Conservation (phyloP, 805 yeast species). For the Hermanozyma aechmeae region DNA sequence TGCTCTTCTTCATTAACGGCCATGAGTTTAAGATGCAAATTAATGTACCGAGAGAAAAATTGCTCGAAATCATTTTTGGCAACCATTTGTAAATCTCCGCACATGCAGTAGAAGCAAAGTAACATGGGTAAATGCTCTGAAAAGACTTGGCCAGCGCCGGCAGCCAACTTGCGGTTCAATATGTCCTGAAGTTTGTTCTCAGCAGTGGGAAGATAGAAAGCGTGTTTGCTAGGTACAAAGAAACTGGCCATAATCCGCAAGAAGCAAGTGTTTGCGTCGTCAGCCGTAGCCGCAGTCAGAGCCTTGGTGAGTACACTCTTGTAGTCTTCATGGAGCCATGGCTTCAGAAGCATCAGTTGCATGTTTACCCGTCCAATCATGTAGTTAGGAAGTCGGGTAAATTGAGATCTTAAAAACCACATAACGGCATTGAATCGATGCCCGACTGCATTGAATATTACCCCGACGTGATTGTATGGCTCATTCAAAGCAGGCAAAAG, state of each 20-base stretch:
- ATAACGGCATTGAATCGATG: slow-evolving; percentile 40
- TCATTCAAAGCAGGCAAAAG: slow-evolving; percentile 63
- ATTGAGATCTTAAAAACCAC: slow-evolving; percentile 47
- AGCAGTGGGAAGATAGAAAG: too few relatives aligned
- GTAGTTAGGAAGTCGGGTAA: slow-evolving; percentile 41
- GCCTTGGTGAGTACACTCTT: too few relatives aligned
- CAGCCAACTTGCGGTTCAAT: too few relatives aligned
- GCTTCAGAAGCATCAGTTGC: slow-evolving; percentile 24
- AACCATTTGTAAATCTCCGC: slow-evolving; percentile 1
- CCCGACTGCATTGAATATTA: slow-evolving; percentile 29
- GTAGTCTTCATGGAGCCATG: slow-evolving; percentile 17
- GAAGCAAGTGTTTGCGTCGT: slow-evolving; percentile 15
- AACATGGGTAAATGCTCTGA: slow-evolving; percentile 7
- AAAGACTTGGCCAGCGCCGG: too few relatives aligned
- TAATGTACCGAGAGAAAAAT: slow-evolving; percentile 3
- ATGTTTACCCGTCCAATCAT: slow-evolving; percentile 40
- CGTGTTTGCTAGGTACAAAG: too few relatives aligned
- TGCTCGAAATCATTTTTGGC: slow-evolving; percentile 4
- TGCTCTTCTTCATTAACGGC: too few relatives aligned
- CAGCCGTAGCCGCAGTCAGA: too few relatives aligned
- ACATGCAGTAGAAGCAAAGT: slow-evolving; percentile 8
- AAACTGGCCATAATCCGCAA: slow-evolving; percentile 34
- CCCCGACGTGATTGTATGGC: slow-evolving; percentile 52
- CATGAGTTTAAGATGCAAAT: too few relatives aligned
- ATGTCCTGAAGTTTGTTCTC: too few relatives aligned